phyloP scores from a whole-genome alignment of 768 basidiomycete genomes.

The Pleurotus giganteus region DNA sequence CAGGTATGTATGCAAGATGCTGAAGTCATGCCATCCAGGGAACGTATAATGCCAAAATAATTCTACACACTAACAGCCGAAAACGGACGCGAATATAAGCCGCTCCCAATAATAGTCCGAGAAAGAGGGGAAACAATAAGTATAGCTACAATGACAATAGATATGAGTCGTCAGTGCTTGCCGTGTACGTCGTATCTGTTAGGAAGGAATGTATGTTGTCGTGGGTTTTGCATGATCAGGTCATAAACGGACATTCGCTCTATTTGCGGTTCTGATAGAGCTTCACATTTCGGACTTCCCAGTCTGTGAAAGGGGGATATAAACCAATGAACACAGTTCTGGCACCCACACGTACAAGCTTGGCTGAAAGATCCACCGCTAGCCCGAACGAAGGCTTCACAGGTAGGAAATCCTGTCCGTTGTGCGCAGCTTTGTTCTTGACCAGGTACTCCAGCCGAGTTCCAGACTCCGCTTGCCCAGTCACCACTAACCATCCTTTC shows the following conservation, averaged over 20 bases:
- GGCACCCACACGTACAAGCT: slow-evolving; percentile 61
- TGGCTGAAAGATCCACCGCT: slow-evolving; percentile 69
- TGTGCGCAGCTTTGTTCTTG: slow-evolving; percentile 85
- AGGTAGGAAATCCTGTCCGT: slow-evolving; percentile 79
- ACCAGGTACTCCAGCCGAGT: slow-evolving; percentile 67
- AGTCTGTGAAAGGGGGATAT: slow-evolving; percentile 45
- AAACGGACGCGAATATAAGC: slow-evolving; percentile 11
- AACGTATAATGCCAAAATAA: not conserved
- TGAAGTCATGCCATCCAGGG: too few relatives aligned
- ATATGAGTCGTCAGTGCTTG: slow-evolving; percentile 1
- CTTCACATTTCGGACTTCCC: slow-evolving; percentile 77
- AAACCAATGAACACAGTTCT: slow-evolving; percentile 5
- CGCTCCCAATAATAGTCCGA: not conserved
- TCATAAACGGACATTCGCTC: not conserved
- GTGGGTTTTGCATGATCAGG: not conserved
- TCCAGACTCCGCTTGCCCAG: slow-evolving; percentile 88
- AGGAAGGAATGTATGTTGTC: not conserved
- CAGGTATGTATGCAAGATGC: too few relatives aligned
- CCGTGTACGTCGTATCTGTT: not conserved
- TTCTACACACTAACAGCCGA: slow-evolving; percentile 4
- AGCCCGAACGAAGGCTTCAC: slow-evolving; percentile 71
- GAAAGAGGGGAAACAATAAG: not conserved
- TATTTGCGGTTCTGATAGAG: slow-evolving; percentile 53
- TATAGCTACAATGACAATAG: slow-evolving; percentile 10
- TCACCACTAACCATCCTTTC: slow-evolving; percentile 58